Evolutionary conservation across 2,329 filamentous ascomycete species (phyloP).

Genomic region (Pseudogymnoascus sp.): DNA sequence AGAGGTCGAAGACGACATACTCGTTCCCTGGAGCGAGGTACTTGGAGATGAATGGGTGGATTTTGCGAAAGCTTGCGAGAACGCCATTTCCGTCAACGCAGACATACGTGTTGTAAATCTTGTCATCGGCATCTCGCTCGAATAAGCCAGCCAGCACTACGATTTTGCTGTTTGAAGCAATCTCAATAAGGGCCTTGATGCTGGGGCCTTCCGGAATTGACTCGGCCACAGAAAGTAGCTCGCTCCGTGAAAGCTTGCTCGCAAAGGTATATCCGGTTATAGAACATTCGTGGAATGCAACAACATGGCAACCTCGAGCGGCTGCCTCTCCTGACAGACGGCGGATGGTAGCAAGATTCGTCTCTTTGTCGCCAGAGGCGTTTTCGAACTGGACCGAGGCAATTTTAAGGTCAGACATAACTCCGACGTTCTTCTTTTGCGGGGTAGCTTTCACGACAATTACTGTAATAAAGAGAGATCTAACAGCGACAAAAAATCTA

Average conservation of each 20-base stretch:
- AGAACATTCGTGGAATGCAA: conserved; percentile 2
- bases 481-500: not conserved
- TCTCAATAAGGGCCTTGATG: not conserved
- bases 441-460: conserved; percentile 13
- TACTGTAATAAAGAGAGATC: not conserved
- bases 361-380: not conserved
- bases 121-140: not conserved
- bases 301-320: not conserved
- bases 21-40: conserved; percentile 15
- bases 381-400: not conserved
- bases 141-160: not conserved
- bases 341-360: not conserved
- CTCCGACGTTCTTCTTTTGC: conserved; percentile 12
- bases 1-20: conserved; percentile 14
- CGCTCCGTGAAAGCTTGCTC: not conserved
- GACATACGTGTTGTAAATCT: conserved; percentile 7
- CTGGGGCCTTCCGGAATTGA: not conserved
- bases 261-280: conserved; percentile 4
- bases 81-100: not conserved
- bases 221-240: not conserved
- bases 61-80: conserved; percentile 12
- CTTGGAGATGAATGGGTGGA: conserved; percentile 15
- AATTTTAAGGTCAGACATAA: conserved; percentile 1
- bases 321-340: not conserved
- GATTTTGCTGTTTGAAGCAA: not conserved